Percentiles rank a stretch among this genome's conserved stretches.
These are phyloP conservation scores for Papiliotrema terrestris DNA, from an alignment of 1,284 basidiomycete species.

Conservation along the genomic window DNA sequence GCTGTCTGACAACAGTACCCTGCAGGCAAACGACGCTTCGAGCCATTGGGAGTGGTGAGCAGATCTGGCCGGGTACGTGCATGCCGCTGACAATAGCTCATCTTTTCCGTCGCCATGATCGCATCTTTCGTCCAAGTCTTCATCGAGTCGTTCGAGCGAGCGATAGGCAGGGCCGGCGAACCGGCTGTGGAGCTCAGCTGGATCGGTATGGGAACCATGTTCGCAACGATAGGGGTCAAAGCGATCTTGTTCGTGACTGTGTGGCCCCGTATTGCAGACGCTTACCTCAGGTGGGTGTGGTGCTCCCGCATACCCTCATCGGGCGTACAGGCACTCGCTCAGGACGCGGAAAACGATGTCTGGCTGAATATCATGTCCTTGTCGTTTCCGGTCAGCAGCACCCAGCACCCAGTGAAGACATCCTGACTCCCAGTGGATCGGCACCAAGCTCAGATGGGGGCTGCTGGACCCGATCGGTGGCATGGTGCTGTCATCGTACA, in stretches of 20 bases:
- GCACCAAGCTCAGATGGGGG: constrained; percentile 34
- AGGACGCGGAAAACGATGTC: constrained; percentile 56
- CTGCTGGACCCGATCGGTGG: constrained; percentile 53
- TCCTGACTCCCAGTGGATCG: constrained; percentile 31
- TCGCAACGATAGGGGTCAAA: constrained; percentile 56
- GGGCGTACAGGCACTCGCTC: constrained; percentile 48
- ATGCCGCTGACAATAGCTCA: constrained; percentile 27
- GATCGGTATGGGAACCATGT: constrained; percentile 51
- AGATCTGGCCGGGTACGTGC: not conserved
- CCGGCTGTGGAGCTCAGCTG: constrained; percentile 39
- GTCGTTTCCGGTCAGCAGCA: constrained; percentile 52
- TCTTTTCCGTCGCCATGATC: constrained; percentile 60
- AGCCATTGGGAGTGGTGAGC: constrained; percentile 50
- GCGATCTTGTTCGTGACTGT: constrained; percentile 48
- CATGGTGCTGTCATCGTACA: constrained; percentile 50
- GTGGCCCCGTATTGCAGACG: too few species aligned
- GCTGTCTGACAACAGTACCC: constrained; percentile 49
- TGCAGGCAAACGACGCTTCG: constrained; percentile 54
- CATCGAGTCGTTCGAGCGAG: constrained; percentile 51
- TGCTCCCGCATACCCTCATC: constrained; percentile 46
- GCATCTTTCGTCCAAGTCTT: constrained; percentile 53
- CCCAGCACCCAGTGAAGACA: constrained; percentile 4
- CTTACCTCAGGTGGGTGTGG: constrained; percentile 43
- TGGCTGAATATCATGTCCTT: constrained; percentile 57
- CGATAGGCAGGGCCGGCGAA: constrained; percentile 34